Evolutionary conservation across 768 basidiomycete genomes (phyloP), one percentile per base, ranked within the genome.

Genomic region (Trametes coccinea): DNA sequence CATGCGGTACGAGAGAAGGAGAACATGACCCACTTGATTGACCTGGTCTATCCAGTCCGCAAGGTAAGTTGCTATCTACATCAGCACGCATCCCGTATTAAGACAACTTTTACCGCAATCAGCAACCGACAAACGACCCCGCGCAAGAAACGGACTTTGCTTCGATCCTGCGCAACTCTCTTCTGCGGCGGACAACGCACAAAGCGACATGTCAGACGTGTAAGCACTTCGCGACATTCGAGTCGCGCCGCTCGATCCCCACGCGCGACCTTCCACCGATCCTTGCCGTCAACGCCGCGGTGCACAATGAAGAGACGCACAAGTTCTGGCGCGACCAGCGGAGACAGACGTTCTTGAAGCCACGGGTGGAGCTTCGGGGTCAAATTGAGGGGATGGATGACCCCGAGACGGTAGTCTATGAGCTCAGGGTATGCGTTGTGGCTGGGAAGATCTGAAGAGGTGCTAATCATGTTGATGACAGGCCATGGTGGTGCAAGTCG

Each of bases 121-220:
- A 81, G 78, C 69, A 64, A 0, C 68, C 71, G 40, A 74, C 75
- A 7, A 78, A 74, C 62, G 79, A 82, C 65, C 67, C 72, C 9
- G 67, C 71, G 0, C 71, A 74, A 31, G 70, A 78, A 7, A 72
- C 75, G 2, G 80, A 87, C 62, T 93, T 98, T 68, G 66, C 82
- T 2, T 81, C 83, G 5, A 80, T 97, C 61, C 76, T 99, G 2
- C 82, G 83, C 5, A 78, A 82, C 39, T 95, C 97, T 2, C 72
- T 98, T 13, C 78, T 89, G 41, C 90, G 93, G 29, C 88, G 93
- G 60, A 88, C 88, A 64, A 82, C 85, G 17, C 92, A 95, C 70
- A 95, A 93, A 74, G 89, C 92, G 5, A 89, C 85, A 7, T 99
- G 97, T 72, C 85, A 85, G 63, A 81, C 78, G 2, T 98, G 96